Percentiles rank a stretch among this genome's conserved stretches.
Evolutionary conservation across 1,284 basidiomycete genomes (phyloP).

Genomic region (Ceratobasidium theobromae): DNA sequence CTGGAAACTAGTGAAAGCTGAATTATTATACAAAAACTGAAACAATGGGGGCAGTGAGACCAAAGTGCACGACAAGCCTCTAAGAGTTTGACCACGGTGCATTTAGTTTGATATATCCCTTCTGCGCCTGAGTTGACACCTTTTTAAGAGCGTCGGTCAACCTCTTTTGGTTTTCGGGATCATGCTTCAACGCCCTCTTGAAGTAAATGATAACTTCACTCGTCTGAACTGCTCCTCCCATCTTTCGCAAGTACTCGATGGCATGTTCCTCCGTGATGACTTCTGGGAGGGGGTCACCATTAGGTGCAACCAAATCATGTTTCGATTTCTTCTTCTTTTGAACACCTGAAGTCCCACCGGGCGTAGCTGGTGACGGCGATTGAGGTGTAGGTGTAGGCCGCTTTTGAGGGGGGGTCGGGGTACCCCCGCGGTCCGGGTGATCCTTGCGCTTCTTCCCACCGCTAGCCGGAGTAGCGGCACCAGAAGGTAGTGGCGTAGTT

Average conservation of each 20-base stretch:
- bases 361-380: constrained; percentile 11
- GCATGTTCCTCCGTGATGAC: constrained; percentile 24
- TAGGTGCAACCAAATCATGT: constrained; percentile 20
- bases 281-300: constrained; percentile 18
- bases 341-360: background rate
- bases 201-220: constrained; percentile 28
- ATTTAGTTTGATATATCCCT: constrained; percentile 26
- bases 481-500: constrained; percentile 2
- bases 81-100: background rate
- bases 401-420: constrained; percentile 28
- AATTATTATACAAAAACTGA: background rate
- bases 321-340: constrained; percentile 31
- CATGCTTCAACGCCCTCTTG: constrained; percentile 27
- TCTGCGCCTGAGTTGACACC: constrained; percentile 23
- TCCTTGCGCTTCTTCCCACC: constrained; percentile 34
- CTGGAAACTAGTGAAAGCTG: too few species aligned
- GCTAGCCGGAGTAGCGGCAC: constrained; percentile 17
- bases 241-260: constrained; percentile 29
- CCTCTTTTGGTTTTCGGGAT: constrained; percentile 24
- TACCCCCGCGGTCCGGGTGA: constrained; percentile 10
- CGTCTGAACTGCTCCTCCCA: constrained; percentile 24
- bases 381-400: constrained; percentile 23
- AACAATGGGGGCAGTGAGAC: background rate
- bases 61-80: too few species aligned
- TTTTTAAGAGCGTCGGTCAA: constrained; percentile 24